Conservation (phyloP, 805 yeast species). For the Nakazawaea wyomingensis region DNA sequence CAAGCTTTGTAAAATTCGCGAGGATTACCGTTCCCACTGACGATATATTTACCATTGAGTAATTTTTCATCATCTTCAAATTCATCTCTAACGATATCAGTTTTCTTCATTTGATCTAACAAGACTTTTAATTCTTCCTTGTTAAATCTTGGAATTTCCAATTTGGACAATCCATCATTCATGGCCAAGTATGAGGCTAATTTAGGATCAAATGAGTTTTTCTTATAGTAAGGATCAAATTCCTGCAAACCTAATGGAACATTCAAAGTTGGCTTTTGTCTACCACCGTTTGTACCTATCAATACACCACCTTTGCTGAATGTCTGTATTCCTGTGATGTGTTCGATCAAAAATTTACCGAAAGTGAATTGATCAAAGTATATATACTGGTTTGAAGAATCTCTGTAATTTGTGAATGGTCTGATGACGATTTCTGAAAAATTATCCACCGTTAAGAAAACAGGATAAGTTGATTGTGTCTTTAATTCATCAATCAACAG, state of each 20-base stretch:
- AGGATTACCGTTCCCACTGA: constrained; percentile 67
- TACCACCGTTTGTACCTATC: constrained; percentile 56
- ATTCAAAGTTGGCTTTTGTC: constrained; percentile 48
- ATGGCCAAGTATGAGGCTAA: constrained; percentile 43
- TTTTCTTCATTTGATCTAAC: constrained; percentile 34
- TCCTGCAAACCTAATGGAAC: constrained; percentile 50
- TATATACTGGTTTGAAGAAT: constrained; percentile 49
- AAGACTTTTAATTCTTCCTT: constrained; percentile 39
- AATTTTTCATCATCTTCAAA: constrained; percentile 34
- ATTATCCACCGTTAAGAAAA: constrained; percentile 68
- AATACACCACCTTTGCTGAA: constrained; percentile 64
- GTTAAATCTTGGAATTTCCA: constrained; percentile 39
- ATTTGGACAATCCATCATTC: constrained; percentile 21
- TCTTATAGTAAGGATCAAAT: constrained; percentile 52
- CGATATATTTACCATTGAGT: constrained; percentile 33
- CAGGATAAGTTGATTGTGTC: constrained; percentile 47
- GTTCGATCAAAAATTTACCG: constrained; percentile 49
- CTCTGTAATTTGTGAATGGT: constrained; percentile 56
- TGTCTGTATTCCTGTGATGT: constrained; percentile 44
- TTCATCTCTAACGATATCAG: constrained; percentile 33
- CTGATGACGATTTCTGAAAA: constrained; percentile 56
- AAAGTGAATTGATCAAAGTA: constrained; percentile 61
- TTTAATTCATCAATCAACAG: constrained; percentile 52
- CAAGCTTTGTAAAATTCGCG: constrained; percentile 40
- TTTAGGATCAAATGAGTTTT: constrained; percentile 45